A percentile compares a stretch with the other conserved stretches of the same genome.
Conservation (phyloP, 2,329 filamentous ascomycete species). For the Fusarium phyllophilum region DNA sequence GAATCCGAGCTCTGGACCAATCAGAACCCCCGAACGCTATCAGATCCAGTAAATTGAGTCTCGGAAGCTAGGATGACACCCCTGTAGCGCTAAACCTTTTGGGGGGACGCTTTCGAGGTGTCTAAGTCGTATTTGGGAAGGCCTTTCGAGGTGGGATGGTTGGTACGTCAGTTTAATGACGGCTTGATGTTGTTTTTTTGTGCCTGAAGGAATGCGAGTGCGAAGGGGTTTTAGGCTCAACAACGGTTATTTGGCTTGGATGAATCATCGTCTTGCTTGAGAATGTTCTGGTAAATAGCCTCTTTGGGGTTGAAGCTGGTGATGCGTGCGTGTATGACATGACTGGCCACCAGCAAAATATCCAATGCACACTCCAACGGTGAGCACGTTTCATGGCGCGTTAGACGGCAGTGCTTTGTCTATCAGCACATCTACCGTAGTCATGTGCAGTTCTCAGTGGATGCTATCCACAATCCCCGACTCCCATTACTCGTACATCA, state of each 20-base stretch:
- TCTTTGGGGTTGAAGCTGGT: neutral
- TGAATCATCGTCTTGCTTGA: rapidly evolving
- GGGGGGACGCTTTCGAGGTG: conserved; percentile 1
- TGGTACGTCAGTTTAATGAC: conserved; percentile 24
- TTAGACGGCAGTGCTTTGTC: neutral
- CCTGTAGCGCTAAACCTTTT: neutral
- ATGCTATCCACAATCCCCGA: neutral
- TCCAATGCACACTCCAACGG: neutral
- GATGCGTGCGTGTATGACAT: no score
- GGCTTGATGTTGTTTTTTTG: conserved; percentile 11
- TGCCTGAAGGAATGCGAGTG: conserved; percentile 3
- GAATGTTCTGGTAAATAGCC: rapidly evolving
- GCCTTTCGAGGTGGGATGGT: conserved; percentile 22
- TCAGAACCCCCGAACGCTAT: neutral
- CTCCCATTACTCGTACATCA: neutral
- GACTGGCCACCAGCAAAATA: neutral
- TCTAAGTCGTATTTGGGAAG: conserved; percentile 20
- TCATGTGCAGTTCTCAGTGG: neutral
- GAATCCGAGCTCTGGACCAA: conserved; percentile 23
- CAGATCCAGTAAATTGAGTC: conserved; percentile 2
- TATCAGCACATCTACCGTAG: neutral
- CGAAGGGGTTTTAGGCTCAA: neutral
- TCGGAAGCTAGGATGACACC: conserved; percentile 12
- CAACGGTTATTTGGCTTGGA: neutral
- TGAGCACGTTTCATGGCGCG: neutral